Evolutionary conservation across 1,139 yeast species (phyloP), one percentile per base, ranked within the genome.

Genomic region (Pichia sp.): DNA sequence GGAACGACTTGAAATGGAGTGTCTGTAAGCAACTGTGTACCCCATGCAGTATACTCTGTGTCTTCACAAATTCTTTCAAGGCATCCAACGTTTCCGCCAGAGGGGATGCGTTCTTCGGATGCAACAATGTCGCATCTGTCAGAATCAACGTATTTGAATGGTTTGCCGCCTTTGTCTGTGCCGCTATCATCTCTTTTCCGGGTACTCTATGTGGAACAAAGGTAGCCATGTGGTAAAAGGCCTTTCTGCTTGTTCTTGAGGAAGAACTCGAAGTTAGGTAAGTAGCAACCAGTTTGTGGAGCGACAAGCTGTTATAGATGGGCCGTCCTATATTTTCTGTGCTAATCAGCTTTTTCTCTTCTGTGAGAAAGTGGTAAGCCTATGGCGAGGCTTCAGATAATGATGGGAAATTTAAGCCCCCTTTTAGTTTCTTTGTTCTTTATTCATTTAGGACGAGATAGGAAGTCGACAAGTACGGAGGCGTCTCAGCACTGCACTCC

Each of bases 111-210:
- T 66, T 62, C 6, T 57, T 57, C 4, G 61, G 54, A 20, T 59
- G 58, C n/a, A 64, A 36, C 7, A 65, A 45, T 12, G 55, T 52
- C 9, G 38, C 46, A 44, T 65, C 71, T 4, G 69, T 66, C 4
- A 67, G 54, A 12, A 67, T 64, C 10, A 67, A 50, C 2, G 69
- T 64, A 49, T 67, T 67, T 2, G 70, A 42, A 14, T 42, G 45
- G 45, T 42, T 20, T 17, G 27, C 30, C 45, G 6, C 30, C 27
- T 42, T 42, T 16, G 10, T 42, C 45, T 16, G 29, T 2, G 45
- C n/a, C 10, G 16, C n/a, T 17, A 42, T 29, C 45, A 42, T 42
- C 14, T n/a, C 14, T 42, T 6, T 8, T 20, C 12, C 17, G 16
- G 14, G 40, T 36, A 6, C n/a, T 36, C 16, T 12, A 36, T 36